Percentiles rank a stretch among this genome's conserved stretches.
Conservation (phyloP, 768 basidiomycete genomes). For the Podaxis mareebaensis region DNA sequence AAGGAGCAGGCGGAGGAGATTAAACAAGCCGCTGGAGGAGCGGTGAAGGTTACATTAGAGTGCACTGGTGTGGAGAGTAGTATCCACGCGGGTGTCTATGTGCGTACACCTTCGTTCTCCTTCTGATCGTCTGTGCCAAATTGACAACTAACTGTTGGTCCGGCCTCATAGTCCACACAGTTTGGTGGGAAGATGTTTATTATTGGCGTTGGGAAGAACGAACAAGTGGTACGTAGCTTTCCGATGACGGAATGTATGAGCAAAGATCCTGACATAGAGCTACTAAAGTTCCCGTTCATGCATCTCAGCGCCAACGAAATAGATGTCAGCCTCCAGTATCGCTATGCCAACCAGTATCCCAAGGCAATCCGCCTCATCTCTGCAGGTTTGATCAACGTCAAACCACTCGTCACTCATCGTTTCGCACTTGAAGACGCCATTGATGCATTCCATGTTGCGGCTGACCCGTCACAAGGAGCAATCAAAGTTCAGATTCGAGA, state of each 20-base stretch:
- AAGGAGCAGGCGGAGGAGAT: slow-evolving; percentile 55
- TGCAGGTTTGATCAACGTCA: slow-evolving; percentile 67
- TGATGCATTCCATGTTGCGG: slow-evolving; percentile 77
- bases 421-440: slow-evolving; percentile 73
- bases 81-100: slow-evolving; percentile 58
- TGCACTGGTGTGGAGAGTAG: slow-evolving; percentile 68
- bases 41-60: slow-evolving; percentile 55
- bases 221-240: slow-evolving; percentile 46
- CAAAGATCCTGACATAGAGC: slow-evolving; percentile 1
- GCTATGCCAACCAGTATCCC: slow-evolving; percentile 77
- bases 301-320: slow-evolving; percentile 71
- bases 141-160: background rate
- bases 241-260: background rate
- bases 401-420: slow-evolving; percentile 79
- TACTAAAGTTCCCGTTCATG: slow-evolving; percentile 66
- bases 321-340: slow-evolving; percentile 68
- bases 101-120: slow-evolving; percentile 28
- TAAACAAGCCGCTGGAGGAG: slow-evolving; percentile 49
- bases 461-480: slow-evolving; percentile 64
- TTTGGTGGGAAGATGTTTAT: slow-evolving; percentile 72
- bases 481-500: slow-evolving; percentile 71
- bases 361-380: slow-evolving; percentile 84
- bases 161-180: slow-evolving; percentile 46
- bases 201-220: slow-evolving; percentile 68
- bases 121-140: background rate